Base-by-base conservation (phyloP, 805 yeast species). In the Cyberlindnera mississippiensis region DNA sequence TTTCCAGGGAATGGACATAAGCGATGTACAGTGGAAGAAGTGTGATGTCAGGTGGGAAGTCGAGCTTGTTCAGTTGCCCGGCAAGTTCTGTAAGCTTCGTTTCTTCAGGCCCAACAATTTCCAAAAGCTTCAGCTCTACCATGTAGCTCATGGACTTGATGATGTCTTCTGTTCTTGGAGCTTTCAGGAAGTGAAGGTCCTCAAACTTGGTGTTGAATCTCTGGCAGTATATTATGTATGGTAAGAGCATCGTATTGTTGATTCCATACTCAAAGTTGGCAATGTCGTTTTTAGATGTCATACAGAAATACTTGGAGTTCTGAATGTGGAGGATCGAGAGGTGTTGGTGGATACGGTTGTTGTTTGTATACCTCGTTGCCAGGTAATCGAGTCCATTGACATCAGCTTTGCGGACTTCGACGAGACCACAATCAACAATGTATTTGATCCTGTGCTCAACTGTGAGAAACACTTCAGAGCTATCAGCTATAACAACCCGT, bases 401-500 rank as follows among this genome's bases (percentile, higher is more conserved):
- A 12, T 38, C 47, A 2, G 41, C 24, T 22, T 24, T 37, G 6
- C 6, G 17, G 5, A 27, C n/a, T 12, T 39, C 30, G 13, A 42
- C 17, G 5, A 35, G 15, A 1, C 42, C 52, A 15, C 33, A 26
- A 28, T 48, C 52, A 17, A 48, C 26, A 18, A 48, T 41, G 40
- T 48, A 45, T 37, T 48, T 48, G 16, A 48, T 28, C 19, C 43
- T 19, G 27, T 48, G 49, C 1, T 37, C 26, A 4, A 33, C 13
- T 6, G 36, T 16, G 9, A 43, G 14, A 7, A 42, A 30, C 1
- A 13, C 9, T 0, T 11, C 5, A 2, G 40, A 29, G 3, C 10
- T 6, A 2, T 18, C 15, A 4, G 42, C 7, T 3, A 45, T 33
- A 6, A 45, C 16, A 26, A 44, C 28, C 17, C 45, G 31, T 29